These are phyloP conservation scores for Lepiota venenata DNA, from an alignment of 768 basidiomycete species.

Conservation along the genomic window DNA sequence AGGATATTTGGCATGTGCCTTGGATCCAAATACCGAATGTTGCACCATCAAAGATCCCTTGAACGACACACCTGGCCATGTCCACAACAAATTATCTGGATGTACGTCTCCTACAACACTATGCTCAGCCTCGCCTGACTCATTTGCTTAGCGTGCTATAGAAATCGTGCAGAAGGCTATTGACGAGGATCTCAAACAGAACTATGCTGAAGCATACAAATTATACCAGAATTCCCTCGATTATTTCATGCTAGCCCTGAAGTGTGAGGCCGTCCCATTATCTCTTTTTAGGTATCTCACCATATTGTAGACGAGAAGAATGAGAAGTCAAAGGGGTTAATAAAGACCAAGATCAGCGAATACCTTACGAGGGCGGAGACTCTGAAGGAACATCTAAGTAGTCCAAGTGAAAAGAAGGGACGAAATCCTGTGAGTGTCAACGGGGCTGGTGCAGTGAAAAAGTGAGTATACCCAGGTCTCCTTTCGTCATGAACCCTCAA, in stretches of 20 bases:
- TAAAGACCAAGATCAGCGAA: slow-evolving; percentile 84
- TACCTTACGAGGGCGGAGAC: slow-evolving; percentile 91
- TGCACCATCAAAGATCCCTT: not conserved
- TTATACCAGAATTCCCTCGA: slow-evolving; percentile 93
- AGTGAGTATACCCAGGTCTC: slow-evolving; percentile 27
- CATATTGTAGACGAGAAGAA: slow-evolving; percentile 58
- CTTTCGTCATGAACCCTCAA: not conserved
- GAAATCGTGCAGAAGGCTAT: slow-evolving; percentile 92
- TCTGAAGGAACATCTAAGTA: slow-evolving; percentile 76
- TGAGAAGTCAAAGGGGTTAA: slow-evolving; percentile 83
- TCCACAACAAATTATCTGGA: slow-evolving; percentile 44
- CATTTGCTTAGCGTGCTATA: slow-evolving; percentile 53
- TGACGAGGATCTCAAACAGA: slow-evolving; percentile 88
- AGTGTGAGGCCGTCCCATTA: slow-evolving; percentile 52
- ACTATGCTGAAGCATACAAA: slow-evolving; percentile 94
- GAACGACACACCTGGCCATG: slow-evolving; percentile 25
- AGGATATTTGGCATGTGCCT: slow-evolving; percentile 3
- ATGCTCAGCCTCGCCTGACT: not conserved
- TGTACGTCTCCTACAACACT: slow-evolving; percentile 26
- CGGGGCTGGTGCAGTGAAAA: slow-evolving; percentile 43
- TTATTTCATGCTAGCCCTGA: slow-evolving; percentile 97
- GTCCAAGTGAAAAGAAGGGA: slow-evolving; percentile 59
- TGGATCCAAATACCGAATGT: slow-evolving; percentile 1
- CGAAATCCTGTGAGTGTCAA: slow-evolving; percentile 48
- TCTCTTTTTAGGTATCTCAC: not conserved